Percentiles rank a stretch among this genome's conserved stretches.
Conservation (phyloP, 305 asterid genomes). For the Solanum hybrid region DNA sequence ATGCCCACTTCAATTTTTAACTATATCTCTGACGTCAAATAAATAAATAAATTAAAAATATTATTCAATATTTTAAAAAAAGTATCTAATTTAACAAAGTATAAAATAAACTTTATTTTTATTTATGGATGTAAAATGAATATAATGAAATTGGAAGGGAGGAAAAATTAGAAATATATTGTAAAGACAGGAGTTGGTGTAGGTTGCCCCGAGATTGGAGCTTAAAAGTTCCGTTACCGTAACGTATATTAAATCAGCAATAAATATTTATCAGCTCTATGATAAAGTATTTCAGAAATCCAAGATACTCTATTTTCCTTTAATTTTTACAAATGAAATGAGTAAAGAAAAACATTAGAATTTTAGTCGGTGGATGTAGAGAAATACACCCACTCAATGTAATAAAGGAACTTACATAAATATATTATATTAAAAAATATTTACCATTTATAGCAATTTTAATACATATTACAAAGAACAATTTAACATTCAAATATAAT, state of each 20-base stretch:
- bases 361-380: too few relatives aligned
- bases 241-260: not conserved
- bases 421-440: too few relatives aligned
- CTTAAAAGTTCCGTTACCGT: conserved; percentile 2
- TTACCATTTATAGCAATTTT: too few relatives aligned
- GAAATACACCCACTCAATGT: too few relatives aligned
- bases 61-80: not conserved
- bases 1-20: not conserved
- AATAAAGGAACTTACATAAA: too few relatives aligned
- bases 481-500: too few relatives aligned
- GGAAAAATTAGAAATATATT: not conserved
- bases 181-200: conserved; percentile 19
- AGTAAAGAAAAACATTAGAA: not conserved
- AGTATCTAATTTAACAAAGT: not conserved
- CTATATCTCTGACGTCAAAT: not conserved
- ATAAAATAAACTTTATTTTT: not conserved
- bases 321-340: not conserved
- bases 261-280: not conserved
- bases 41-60: not conserved
- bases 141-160: not conserved
- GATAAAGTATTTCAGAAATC: not conserved
- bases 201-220: conserved; percentile 6
- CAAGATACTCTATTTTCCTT: not conserved
- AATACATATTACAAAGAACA: too few relatives aligned
- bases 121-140: not conserved